A percentile compares a stretch with the other conserved stretches of the same genome.
Conservation (phyloP, 2,329 filamentous ascomycete species). For the Fusarium floridanum region DNA sequence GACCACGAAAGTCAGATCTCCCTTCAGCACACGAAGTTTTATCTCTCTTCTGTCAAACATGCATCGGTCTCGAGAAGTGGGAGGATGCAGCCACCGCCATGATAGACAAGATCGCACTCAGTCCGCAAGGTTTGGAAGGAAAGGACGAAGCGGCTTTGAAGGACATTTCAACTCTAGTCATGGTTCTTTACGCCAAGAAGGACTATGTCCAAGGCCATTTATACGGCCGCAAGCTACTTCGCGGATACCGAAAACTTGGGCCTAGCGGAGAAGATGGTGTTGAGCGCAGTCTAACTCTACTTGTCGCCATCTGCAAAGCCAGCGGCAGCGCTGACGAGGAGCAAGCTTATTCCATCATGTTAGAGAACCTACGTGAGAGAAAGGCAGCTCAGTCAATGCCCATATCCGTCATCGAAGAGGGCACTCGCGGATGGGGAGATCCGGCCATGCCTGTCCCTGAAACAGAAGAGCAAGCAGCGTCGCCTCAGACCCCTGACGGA, state of each 20-base stretch:
- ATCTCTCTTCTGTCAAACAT: not conserved
- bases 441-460: not conserved
- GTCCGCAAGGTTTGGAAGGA: not conserved
- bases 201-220: not conserved
- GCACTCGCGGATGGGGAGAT: not conserved
- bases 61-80: not conserved
- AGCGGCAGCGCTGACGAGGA: constrained; percentile 6
- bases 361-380: not conserved
- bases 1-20: not conserved
- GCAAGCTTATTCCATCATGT: constrained; percentile 6
- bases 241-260: not conserved
- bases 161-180: not conserved
- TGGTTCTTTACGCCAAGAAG: not conserved
- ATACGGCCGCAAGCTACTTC: not conserved
- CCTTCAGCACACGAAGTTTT: not conserved
- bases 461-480: not conserved
- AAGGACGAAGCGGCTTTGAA: not conserved
- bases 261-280: not conserved
- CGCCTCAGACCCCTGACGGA: not conserved
- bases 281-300: constrained; percentile 1
- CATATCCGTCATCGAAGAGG: not conserved
- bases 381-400: not conserved
- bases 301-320: constrained; percentile 3
- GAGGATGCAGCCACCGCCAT: not conserved
- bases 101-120: not conserved